Evolutionary conservation across 257 asterid species (phyloP).

Genomic region (Leptodermis oblonga): DNA sequence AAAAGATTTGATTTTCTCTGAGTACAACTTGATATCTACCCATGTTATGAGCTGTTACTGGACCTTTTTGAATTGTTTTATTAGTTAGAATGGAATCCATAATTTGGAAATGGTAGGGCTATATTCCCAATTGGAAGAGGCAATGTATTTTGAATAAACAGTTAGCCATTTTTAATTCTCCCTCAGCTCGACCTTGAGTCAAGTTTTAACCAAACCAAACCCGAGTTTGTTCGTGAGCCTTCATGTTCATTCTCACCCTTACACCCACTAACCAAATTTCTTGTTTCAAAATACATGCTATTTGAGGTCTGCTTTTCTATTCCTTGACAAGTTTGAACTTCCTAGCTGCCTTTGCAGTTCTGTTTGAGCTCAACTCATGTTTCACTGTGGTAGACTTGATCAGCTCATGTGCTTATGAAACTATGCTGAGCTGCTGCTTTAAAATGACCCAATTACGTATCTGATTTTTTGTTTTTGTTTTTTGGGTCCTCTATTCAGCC

Average conservation of each 20-base stretch:
- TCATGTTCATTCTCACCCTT: too few relatives aligned
- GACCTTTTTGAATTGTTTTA: neutral
- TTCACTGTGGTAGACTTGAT: neutral
- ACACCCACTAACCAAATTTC: too few relatives aligned
- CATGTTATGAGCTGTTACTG: neutral
- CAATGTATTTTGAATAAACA: neutral
- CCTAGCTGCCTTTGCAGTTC: neutral
- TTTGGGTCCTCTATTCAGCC: conserved; percentile 64
- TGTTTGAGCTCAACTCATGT: neutral
- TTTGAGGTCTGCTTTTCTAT: neutral
- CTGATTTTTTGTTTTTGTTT: conserved; percentile 22
- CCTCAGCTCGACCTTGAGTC: too few relatives aligned
- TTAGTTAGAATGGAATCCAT: too few relatives aligned
- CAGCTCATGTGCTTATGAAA: neutral
- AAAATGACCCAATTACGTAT: conserved; percentile 16
- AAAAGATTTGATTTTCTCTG: too few relatives aligned
- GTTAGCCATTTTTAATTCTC: too few relatives aligned
- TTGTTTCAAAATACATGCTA: neutral
- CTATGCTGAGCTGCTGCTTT: neutral
- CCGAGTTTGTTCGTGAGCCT: too few relatives aligned
- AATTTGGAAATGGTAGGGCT: neutral
- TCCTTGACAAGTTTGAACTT: neutral
- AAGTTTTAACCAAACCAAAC: too few relatives aligned
- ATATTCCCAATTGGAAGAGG: neutral
- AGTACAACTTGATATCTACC: neutral